Conservation (phyloP, 441 rosid genomes). For the Adansonia madagascariensis region DNA sequence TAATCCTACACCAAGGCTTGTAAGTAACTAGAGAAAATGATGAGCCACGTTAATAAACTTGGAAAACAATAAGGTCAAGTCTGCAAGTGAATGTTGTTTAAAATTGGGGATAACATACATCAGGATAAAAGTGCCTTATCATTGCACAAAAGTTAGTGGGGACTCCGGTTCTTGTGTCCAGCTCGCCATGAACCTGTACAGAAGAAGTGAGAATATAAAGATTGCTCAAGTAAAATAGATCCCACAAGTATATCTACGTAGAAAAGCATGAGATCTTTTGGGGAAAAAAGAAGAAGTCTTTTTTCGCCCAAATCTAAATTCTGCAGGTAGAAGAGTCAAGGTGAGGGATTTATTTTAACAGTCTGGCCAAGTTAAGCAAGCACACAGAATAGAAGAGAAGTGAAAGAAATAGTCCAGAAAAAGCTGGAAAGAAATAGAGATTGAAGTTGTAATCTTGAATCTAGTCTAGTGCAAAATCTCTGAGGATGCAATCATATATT, state of each 20-base stretch:
- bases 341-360: neutral
- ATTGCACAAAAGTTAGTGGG: slow-evolving; percentile 63
- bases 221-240: neutral
- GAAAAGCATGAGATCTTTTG: neutral
- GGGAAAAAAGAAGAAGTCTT: neutral
- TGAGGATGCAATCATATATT: neutral
- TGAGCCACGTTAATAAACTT: slow-evolving; percentile 23
- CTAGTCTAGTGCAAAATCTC: neutral
- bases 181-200: slow-evolving; percentile 79
- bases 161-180: slow-evolving; percentile 72
- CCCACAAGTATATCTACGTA: neutral
- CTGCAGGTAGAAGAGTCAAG: neutral
- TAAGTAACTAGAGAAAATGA: slow-evolving; percentile 44
- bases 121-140: slow-evolving; percentile 63
- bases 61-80: slow-evolving; percentile 4
- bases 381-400: neutral
- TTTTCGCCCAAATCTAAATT: neutral
- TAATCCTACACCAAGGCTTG: slow-evolving; percentile 73
- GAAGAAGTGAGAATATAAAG: neutral
- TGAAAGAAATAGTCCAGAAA: neutral
- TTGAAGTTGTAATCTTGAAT: neutral
- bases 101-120: slow-evolving; percentile 45
- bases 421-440: neutral
- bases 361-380: neutral
- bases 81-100: neutral